A percentile compares a stretch with the other conserved stretches of the same genome.
Evolutionary conservation across 768 basidiomycete genomes (phyloP).

Genomic region (Tulasnella calospora): DNA sequence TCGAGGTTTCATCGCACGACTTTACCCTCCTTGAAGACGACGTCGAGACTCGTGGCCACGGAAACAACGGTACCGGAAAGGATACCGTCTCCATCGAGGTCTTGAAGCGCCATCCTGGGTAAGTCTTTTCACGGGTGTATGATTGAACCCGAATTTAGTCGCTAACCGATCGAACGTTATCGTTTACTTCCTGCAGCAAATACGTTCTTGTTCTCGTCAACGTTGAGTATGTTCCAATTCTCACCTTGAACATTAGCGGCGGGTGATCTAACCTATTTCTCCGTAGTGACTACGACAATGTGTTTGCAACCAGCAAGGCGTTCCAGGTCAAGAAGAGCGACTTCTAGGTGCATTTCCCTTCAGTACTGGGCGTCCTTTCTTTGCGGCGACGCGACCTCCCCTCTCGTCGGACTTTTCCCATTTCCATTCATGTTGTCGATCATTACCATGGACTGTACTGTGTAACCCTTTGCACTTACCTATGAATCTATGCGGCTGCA

Average conservation of each 20-base stretch:
- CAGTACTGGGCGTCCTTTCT: background rate
- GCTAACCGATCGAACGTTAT: background rate
- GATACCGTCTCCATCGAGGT: background rate
- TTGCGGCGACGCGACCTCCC: background rate
- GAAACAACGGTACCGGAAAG: background rate
- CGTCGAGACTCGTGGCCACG: background rate
- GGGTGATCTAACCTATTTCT: background rate
- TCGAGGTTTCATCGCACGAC: background rate
- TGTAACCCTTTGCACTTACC: background rate
- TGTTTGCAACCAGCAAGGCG: background rate
- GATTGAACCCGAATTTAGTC: background rate
- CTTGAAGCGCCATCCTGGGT: background rate
- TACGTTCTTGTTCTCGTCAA: background rate
- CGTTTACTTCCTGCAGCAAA: background rate
- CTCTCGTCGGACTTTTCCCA: background rate
- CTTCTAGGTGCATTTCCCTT: background rate
- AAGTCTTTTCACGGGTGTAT: background rate
- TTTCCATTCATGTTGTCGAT: background rate
- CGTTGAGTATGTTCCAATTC: background rate
- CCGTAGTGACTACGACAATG: background rate
- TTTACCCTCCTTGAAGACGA: background rate
- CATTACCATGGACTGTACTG: background rate
- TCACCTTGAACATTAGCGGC: background rate
- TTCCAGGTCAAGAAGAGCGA: constrained; percentile 5
- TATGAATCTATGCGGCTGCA: background rate